Percentiles rank a stretch among this genome's conserved stretches.
These are phyloP conservation scores for Fusarium sp. DNA, from an alignment of 2,329 filamentous ascomycete species.

Conservation along the genomic window DNA sequence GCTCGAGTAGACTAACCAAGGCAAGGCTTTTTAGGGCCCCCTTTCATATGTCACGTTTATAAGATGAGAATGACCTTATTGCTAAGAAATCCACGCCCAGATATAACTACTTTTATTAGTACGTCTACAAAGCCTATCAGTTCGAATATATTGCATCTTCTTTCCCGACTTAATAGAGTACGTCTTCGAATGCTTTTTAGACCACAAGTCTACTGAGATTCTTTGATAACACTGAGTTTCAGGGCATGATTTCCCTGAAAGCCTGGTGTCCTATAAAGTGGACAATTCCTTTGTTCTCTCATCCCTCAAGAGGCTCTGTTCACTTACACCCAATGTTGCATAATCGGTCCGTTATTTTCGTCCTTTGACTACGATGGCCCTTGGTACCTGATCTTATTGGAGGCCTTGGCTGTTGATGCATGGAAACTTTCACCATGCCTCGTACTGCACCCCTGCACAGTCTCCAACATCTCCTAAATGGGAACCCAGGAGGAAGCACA, in stretches of 20 bases:
- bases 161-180: accelerated
- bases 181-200: neutral
- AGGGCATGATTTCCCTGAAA: accelerated
- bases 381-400: neutral
- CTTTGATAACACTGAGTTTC: neutral
- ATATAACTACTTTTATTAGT: neutral
- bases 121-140: too few species aligned
- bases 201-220: neutral
- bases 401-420: neutral
- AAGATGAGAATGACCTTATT: too few species aligned
- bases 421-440: neutral
- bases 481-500: neutral
- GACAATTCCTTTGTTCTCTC: neutral
- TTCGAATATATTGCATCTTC: neutral
- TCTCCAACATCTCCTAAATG: neutral
- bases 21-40: neutral
- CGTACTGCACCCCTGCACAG: neutral
- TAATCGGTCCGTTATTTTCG: neutral
- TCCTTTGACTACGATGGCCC: neutral
- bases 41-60: neutral
- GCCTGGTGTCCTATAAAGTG: neutral
- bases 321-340: neutral
- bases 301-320: neutral
- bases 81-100: neutral
- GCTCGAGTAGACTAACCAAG: neutral